phyloP scores from a whole-genome alignment of 768 basidiomycete genomes.

The Boletus reticulatus region DNA sequence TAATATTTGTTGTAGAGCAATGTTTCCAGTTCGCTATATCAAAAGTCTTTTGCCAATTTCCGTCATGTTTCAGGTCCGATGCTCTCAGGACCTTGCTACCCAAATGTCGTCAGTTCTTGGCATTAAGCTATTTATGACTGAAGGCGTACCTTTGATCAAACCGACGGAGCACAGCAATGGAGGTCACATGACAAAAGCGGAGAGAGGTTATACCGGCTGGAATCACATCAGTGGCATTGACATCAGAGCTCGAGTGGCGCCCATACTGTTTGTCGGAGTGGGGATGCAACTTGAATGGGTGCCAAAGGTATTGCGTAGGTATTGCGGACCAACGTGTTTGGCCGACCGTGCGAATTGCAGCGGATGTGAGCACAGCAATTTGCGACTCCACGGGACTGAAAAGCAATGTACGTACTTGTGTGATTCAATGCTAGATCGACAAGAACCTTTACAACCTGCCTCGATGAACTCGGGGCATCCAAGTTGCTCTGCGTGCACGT shows the following conservation, averaged over 20 bases:
- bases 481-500: not conserved
- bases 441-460: constrained; percentile 3
- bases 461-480: not conserved
- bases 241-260: not conserved
- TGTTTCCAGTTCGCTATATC: not conserved
- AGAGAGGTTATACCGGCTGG: not conserved
- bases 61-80: constrained; percentile 1
- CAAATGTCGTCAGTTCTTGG: constrained; percentile 11
- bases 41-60: not conserved
- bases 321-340: not conserved
- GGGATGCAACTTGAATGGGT: not conserved
- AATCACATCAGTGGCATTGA: constrained; percentile 1
- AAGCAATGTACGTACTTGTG: constrained; percentile 4
- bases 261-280: not conserved
- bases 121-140: not conserved
- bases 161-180: constrained; percentile 18
- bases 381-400: constrained; percentile 8
- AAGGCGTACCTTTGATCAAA: constrained; percentile 8
- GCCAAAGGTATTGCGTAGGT: not conserved
- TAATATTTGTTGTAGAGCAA: not conserved
- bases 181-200: not conserved
- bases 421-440: constrained; percentile 3
- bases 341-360: constrained; percentile 12
- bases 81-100: not conserved
- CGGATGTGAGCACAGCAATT: constrained; percentile 9